These are phyloP conservation scores for Auxenochlorella pyrenoidosa DNA, from an alignment of 139 green algal species.

Conservation along the genomic window DNA sequence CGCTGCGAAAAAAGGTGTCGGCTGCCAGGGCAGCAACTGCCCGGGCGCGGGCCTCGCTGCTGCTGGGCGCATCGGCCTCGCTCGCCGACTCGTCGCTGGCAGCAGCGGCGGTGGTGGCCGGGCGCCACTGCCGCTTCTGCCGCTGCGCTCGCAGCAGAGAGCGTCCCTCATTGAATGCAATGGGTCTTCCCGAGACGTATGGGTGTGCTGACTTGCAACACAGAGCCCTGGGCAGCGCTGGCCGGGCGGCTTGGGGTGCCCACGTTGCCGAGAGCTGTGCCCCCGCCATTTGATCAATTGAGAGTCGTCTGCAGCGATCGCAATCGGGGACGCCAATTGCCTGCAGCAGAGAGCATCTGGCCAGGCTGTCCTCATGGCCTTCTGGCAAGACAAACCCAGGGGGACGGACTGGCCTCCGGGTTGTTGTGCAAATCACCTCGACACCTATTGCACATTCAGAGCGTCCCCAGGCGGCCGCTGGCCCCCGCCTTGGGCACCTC, in stretches of 20 bases:
- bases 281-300: too few relatives aligned
- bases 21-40: constrained; percentile 4
- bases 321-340: too few relatives aligned
- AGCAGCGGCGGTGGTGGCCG: neutral
- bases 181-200: neutral
- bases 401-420: too few relatives aligned
- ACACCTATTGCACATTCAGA: too few relatives aligned
- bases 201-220: neutral
- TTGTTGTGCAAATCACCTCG: too few relatives aligned
- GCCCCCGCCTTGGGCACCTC: neutral
- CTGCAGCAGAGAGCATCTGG: too few relatives aligned
- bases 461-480: too few relatives aligned
- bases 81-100: neutral
- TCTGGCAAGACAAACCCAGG: too few relatives aligned
- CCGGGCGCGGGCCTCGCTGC: neutral
- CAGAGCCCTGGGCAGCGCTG: neutral
- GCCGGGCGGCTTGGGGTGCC: neutral
- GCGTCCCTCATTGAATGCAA: neutral
- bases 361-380: too few relatives aligned
- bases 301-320: too few relatives aligned
- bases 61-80: neutral
- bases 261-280: too few relatives aligned
- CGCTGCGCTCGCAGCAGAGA: neutral
- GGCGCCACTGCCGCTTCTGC: neutral
- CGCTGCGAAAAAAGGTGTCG: constrained; percentile 20